Evolutionary conservation across 345 rosid genomes (phyloP), one percentile per base, ranked within the genome.

Genomic region (Rhodamnia rubescens): DNA sequence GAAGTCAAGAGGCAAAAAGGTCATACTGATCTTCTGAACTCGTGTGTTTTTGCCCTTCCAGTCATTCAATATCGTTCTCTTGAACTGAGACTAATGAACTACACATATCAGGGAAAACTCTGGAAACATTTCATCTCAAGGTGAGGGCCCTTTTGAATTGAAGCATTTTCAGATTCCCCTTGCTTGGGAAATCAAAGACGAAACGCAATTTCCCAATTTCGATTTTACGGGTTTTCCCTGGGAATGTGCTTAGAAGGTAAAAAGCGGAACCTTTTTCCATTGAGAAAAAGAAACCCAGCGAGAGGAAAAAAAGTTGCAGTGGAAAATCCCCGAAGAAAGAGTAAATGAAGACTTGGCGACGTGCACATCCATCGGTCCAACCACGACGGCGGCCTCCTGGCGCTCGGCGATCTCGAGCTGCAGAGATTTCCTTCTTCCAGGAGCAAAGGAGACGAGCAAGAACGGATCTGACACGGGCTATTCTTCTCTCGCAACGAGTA

Each of bases 311-410:
- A 53, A 18, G 56, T 22, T 22, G 21, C 57, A 21, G 57, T 8
- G 57, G 57, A 20, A 54, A 7, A 54, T 54, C 12, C 59, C n/a
- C 12, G 8, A 22, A 22, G 12, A 24, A 22, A 56, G 22, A 24
- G 12, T 22, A 8, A 56, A 54, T 54, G 22, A 54, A 54, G 57
- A 3, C 26, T 54, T 21, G 4, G 26, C 12, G 2, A 24, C 27
- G n/a, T 1, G 13, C 59, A 56, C 27, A 22, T 56, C 59, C n/a
- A 13, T 22, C 59, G 1, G 59, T 24, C 59, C 59, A 56, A 22
- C 59, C 57, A 20, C 57, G 92, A 86, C 83, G 91, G 83, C 40
- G 88, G 44, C 44, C 44, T 86, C 81, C 47, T 22, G 47, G 36
- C 11, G 81, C 44, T 4, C 36, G 81, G 32, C 21, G 22, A 74